phyloP scores from a whole-genome alignment of 305 asterid genomes.

The Withania somnifera region DNA sequence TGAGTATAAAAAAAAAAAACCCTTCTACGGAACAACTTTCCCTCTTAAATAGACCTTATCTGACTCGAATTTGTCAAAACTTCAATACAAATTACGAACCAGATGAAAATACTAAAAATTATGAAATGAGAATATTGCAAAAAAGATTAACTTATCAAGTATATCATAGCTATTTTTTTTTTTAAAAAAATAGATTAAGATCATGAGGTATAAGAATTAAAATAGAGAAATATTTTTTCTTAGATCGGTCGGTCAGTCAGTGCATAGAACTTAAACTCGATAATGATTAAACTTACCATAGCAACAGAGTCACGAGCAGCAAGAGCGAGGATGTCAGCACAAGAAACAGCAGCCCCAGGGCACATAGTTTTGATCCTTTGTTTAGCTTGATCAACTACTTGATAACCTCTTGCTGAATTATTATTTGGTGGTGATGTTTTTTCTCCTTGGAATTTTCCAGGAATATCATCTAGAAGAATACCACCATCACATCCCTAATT shows the following conservation, averaged over 20 bases:
- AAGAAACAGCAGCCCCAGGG: background rate
- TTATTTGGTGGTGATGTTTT: conserved; percentile 3
- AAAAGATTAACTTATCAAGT: background rate
- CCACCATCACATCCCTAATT: conserved; percentile 9
- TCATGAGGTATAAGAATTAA: background rate
- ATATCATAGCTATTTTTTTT: background rate
- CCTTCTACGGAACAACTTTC: too few species aligned
- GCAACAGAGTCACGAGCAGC: conserved; percentile 9
- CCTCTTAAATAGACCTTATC: background rate
- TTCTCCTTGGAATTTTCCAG: conserved; percentile 1
- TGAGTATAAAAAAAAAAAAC: background rate
- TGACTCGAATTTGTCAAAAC: background rate
- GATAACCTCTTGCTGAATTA: conserved; percentile 4
- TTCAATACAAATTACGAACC: background rate
- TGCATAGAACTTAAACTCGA: background rate
- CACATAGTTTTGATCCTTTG: background rate
- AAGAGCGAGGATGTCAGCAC: conserved; percentile 1
- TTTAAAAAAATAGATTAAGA: background rate
- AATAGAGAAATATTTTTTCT: background rate
- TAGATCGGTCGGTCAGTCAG: background rate
- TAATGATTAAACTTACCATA: background rate
- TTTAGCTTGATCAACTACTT: conserved; percentile 2
- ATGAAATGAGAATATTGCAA: background rate
- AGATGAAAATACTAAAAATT: background rate
- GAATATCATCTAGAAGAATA: conserved; percentile 3